Evolutionary conservation across 495 filamentous ascomycete genomes (phyloP).

Genomic region (Venustampulla echinocandica): DNA sequence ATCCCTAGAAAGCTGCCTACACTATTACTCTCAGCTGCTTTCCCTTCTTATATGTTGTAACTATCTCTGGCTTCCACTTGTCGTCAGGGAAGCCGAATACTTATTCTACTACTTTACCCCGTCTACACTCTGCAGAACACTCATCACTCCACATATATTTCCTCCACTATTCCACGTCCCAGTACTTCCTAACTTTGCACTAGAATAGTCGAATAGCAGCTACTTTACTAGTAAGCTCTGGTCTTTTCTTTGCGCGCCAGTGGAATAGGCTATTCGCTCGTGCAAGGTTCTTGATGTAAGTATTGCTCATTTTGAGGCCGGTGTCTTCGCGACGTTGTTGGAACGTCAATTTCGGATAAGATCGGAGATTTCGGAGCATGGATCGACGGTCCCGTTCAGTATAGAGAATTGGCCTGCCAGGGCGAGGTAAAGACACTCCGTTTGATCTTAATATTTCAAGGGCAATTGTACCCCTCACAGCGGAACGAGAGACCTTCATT

Average conservation of each 20-base stretch:
- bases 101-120: slow-evolving; percentile 11
- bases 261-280: neutral
- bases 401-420: neutral
- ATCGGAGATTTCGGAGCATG: neutral
- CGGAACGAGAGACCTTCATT: neutral
- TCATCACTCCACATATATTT: slow-evolving; percentile 23
- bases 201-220: slow-evolving; percentile 9
- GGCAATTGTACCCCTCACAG: neutral
- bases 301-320: slow-evolving; percentile 2
- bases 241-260: slow-evolving; percentile 8
- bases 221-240: slow-evolving; percentile 8
- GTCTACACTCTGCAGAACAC: slow-evolving; percentile 18
- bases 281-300: slow-evolving; percentile 4
- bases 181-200: slow-evolving; percentile 6
- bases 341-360: neutral
- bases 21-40: slow-evolving; percentile 21
- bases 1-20: slow-evolving; percentile 15
- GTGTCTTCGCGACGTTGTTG: neutral
- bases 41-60: slow-evolving; percentile 18
- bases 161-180: slow-evolving; percentile 3
- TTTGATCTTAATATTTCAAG: neutral
- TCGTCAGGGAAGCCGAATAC: slow-evolving; percentile 12
- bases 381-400: neutral
- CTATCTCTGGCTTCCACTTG: slow-evolving; percentile 15
- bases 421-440: neutral